Percentiles rank a stretch among this genome's conserved stretches.
These are phyloP conservation scores for Thuja plicata DNA, from an alignment of 83 land plant species.

Conservation along the genomic window DNA sequence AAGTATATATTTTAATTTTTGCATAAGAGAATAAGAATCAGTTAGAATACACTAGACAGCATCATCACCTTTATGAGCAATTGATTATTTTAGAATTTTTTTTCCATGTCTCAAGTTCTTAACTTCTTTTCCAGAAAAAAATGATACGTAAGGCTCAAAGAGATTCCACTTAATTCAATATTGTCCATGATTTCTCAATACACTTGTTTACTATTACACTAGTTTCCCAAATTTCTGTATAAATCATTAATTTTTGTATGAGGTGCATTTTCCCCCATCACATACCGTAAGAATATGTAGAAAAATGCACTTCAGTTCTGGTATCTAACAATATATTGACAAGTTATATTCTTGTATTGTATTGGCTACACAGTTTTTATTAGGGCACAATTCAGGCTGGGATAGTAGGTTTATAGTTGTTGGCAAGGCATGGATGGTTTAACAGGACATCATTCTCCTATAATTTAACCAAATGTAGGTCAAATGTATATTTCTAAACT, in stretches of 20 bases:
- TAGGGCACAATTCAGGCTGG: background rate
- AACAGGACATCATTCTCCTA: background rate
- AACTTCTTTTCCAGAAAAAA: no score
- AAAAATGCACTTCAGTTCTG: background rate
- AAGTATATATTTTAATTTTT: no score
- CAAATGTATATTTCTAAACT: background rate
- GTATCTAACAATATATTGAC: background rate
- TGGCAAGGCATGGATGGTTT: background rate
- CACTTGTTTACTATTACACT: no score
- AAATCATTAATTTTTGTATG: background rate
- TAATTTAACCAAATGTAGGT: background rate
- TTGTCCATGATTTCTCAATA: background rate
- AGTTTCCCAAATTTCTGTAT: no score
- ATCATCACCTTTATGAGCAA: background rate
- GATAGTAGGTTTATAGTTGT: background rate
- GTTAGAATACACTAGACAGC: background rate
- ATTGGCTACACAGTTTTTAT: no score
- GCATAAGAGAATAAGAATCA: no score
- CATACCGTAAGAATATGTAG: background rate
- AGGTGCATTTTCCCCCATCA: background rate
- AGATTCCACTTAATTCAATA: background rate
- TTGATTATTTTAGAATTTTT: no score
- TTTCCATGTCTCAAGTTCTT: background rate
- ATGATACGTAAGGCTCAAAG: background rate
- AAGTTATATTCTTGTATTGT: no score